Percentiles rank a stretch among this genome's conserved stretches.
Evolutionary conservation across 805 yeast genomes (phyloP).

Genomic region (Pichia scutulata): DNA sequence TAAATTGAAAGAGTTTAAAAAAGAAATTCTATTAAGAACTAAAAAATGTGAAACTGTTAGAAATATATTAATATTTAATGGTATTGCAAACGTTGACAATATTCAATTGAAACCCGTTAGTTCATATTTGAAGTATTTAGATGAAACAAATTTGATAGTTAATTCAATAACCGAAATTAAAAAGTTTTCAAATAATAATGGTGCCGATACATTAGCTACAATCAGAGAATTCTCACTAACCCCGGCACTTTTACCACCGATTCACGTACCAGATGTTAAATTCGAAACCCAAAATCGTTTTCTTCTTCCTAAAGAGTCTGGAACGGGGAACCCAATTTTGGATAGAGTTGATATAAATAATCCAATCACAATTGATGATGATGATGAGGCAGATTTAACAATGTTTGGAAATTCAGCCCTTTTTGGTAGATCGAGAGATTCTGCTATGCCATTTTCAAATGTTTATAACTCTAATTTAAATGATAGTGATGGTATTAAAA

Average conservation of each 20-base stretch:
- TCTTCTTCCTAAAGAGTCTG: background rate
- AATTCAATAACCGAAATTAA: constrained; percentile 8
- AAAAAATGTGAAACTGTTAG: constrained; percentile 6
- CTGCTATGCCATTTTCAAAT: constrained; percentile 7
- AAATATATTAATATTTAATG: background rate
- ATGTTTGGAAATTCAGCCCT: background rate
- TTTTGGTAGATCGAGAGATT: background rate
- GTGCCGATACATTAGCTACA: background rate
- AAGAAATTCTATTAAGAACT: background rate
- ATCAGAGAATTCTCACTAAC: constrained; percentile 5
- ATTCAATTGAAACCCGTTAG: background rate
- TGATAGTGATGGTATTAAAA: constrained; percentile 20
- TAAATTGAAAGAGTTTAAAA: constrained; percentile 1
- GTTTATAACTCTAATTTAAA: constrained; percentile 4
- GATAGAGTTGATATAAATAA: background rate
- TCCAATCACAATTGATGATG: constrained; percentile 7
- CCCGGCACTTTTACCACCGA: constrained; percentile 2
- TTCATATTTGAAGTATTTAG: background rate
- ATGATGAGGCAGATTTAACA: background rate
- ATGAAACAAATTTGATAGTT: constrained; percentile 6
- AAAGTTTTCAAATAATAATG: constrained; percentile 3
- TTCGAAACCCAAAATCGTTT: background rate
- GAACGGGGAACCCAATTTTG: background rate
- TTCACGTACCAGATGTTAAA: background rate
- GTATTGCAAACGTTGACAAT: background rate